Conservation (phyloP, 1,284 basidiomycete species). For the Puccinia horiana region DNA sequence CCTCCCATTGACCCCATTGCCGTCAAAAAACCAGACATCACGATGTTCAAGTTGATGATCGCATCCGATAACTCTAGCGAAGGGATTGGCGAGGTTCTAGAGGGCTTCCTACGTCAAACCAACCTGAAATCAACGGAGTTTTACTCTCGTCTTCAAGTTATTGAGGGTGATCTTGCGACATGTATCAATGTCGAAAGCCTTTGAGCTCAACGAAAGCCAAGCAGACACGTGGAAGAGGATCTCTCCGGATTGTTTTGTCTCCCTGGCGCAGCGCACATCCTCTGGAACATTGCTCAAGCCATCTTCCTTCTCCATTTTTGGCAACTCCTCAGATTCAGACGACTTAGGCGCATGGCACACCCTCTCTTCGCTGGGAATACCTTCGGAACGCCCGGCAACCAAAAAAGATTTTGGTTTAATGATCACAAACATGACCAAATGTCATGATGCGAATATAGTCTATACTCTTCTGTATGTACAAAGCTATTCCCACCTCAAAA, state of each 20-base stretch:
- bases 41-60: constrained; percentile 25
- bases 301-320: background rate
- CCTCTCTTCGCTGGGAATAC: background rate
- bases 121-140: background rate
- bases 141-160: background rate
- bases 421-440: background rate
- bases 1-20: constrained; percentile 7
- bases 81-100: background rate
- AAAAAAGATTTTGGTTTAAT: constrained; percentile 16
- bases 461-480: background rate
- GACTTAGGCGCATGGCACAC: constrained; percentile 9
- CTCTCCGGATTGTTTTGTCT: background rate
- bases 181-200: constrained; percentile 16
- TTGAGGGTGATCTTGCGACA: constrained; percentile 12
- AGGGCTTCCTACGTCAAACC: background rate
- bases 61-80: constrained; percentile 21
- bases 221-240: background rate
- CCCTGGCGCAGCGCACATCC: background rate
- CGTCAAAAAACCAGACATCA: background rate
- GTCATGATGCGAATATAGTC: background rate
- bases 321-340: background rate
- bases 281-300: constrained; percentile 15
- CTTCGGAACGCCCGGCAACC: background rate
- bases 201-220: background rate
- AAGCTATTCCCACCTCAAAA: background rate